phyloP scores from a whole-genome alignment of 495 filamentous ascomycete species.

The Beverwykella pulmonaria region DNA sequence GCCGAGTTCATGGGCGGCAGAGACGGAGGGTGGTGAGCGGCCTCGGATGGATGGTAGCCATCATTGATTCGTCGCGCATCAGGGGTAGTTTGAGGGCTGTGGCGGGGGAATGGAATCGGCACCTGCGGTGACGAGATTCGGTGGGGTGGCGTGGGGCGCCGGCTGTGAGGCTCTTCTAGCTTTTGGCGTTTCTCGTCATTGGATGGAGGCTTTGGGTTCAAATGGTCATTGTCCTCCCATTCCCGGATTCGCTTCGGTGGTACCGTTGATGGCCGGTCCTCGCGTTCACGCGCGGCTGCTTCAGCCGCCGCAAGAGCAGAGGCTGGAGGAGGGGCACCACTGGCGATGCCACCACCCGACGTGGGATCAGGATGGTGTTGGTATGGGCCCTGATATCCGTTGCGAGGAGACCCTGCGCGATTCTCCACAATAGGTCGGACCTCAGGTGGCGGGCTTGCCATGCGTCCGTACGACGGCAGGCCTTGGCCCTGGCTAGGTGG shows the following conservation, averaged over 20 bases:
- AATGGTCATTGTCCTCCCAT: slow-evolving; percentile 80
- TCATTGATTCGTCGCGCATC: slow-evolving; percentile 64
- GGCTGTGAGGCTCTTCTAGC: slow-evolving; percentile 76
- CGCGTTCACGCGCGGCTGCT: slow-evolving; percentile 78
- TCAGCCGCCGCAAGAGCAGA: slow-evolving; percentile 74
- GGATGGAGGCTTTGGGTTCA: slow-evolving; percentile 73
- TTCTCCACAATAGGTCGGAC: slow-evolving; percentile 85
- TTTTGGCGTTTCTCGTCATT: slow-evolving; percentile 85
- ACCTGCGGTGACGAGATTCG: slow-evolving; percentile 35
- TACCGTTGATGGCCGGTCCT: slow-evolving; percentile 72
- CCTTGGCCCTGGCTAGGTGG: slow-evolving; percentile 43
- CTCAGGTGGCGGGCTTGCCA: slow-evolving; percentile 78
- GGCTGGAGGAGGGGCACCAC: slow-evolving; percentile 72
- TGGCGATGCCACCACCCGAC: slow-evolving; percentile 70
- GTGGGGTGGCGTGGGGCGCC: slow-evolving; percentile 44
- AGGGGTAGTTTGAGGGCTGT: slow-evolving; percentile 81
- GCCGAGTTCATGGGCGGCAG: slow-evolving; percentile 60
- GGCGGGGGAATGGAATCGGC: slow-evolving; percentile 55
- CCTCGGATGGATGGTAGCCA: slow-evolving; percentile 85
- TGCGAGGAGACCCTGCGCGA: slow-evolving; percentile 79
- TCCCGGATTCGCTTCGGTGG: slow-evolving; percentile 85
- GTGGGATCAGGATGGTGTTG: slow-evolving; percentile 70
- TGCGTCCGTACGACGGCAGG: slow-evolving; percentile 61
- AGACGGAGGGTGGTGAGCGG: slow-evolving; percentile 79
- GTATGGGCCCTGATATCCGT: slow-evolving; percentile 77